Evolutionary conservation across 176 grass and related monocot genomes (phyloP), one percentile per base, ranked within the genome.

Genomic region (Themeda triandra): DNA sequence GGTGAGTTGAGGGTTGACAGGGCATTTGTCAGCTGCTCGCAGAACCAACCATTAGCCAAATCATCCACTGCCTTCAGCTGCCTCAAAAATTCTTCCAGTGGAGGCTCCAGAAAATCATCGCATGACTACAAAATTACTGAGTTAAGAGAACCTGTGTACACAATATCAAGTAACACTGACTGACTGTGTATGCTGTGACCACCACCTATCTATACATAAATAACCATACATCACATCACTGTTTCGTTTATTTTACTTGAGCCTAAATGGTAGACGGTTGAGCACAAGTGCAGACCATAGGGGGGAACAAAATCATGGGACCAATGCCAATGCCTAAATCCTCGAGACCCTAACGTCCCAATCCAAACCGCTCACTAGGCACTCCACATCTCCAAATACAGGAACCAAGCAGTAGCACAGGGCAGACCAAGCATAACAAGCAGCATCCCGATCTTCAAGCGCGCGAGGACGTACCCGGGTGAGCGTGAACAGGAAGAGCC

Each of bases 401-500:
- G 30, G 39, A 2, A 31, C 35, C 4, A 13, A 80, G 42, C n/a
- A n/a, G n/a, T n/a, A n/a, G n/a, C 40, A 35, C 56, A 44, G 31
- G 25, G 30, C 40, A 60, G 56, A 60, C 10, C 56, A 24, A 12
- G 8, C 56, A 25, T 60, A 51, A 13, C 36, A 6, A 51, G 13
- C 37, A 13, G 12, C 60, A 63, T 29, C 25, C 29, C 25, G 60
- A 63, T 24, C 29, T 13, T 23, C 28, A 37, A 69, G 78, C 11
- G 39, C 6, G 29, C 2, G 63, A 13, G 56, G 56, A 12, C 73
- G 40, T 80, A 97, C 95, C 63, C 85, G 75, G 77, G 85, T 90
- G 76, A 95, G 93, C 24, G 91, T 86, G 87, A 95, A 93, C 63
- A 95, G 89, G 89, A 95, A 91, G 87, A 93, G 96, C 2, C 96